phyloP scores from a whole-genome alignment of 2,329 filamentous ascomycete genomes.

The Lanzia echinophila region DNA sequence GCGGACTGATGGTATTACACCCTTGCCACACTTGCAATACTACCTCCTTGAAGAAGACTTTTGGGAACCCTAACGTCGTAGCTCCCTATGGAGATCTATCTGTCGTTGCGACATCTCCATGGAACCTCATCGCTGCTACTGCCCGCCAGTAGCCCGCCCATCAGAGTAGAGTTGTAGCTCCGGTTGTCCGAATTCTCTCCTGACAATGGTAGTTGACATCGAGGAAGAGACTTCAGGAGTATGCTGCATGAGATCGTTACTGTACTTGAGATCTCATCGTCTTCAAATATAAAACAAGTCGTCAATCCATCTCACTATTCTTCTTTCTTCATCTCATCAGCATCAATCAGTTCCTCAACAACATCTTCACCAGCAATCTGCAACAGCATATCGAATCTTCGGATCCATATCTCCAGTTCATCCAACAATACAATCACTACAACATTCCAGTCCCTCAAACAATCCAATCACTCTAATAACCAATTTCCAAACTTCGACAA shows the following conservation, averaged over 20 bases:
- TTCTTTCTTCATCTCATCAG: background rate
- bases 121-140: background rate
- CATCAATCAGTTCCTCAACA: background rate
- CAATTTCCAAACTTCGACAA: background rate
- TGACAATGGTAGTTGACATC: background rate
- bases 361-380: background rate
- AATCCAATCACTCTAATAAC: background rate
- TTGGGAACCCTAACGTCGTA: background rate
- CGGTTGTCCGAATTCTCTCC: background rate
- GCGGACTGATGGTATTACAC: background rate
- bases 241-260: background rate
- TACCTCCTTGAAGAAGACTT: background rate
- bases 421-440: background rate
- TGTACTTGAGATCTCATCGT: background rate
- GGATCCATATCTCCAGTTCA: slow-evolving; percentile 1
- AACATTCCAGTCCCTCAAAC: background rate
- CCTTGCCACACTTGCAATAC: background rate
- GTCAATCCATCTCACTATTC: background rate
- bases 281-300: background rate
- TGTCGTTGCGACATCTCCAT: background rate
- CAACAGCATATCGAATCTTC: background rate
- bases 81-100: background rate
- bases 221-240: background rate
- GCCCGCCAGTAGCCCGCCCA: background rate
- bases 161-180: background rate